Percentiles rank a stretch among this genome's conserved stretches.
Conservation (phyloP, 2,329 filamentous ascomycete genomes). For the Samsoniella hepiali region DNA sequence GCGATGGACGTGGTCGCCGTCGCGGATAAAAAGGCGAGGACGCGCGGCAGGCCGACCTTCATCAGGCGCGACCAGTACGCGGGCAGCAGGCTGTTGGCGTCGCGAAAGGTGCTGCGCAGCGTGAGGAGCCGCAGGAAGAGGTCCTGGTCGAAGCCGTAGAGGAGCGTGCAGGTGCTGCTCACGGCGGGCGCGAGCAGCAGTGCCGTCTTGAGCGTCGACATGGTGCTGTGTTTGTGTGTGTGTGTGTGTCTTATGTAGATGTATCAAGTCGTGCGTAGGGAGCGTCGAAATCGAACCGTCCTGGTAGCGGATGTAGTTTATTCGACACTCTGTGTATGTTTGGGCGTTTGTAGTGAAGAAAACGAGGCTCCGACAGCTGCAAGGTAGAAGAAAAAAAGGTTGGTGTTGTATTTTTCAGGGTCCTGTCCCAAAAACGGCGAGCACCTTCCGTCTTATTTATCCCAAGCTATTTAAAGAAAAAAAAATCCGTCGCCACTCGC, state of each 20-base stretch:
- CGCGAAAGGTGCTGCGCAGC: constrained; percentile 26
- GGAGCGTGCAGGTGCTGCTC: constrained; percentile 45
- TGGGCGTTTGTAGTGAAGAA: not conserved
- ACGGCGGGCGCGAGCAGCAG: constrained; percentile 45
- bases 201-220: constrained; percentile 20
- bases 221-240: not conserved
- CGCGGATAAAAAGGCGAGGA: constrained; percentile 33
- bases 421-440: not conserved
- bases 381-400: not conserved
- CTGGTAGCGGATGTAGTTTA: too few relatives aligned
- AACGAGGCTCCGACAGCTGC: not conserved
- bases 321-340: too few relatives aligned
- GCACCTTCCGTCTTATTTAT: not conserved
- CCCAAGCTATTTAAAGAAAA: not conserved
- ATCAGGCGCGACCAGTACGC: constrained; percentile 43
- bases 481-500: not conserved
- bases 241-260: not conserved
- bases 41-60: constrained; percentile 31
- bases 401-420: not conserved
- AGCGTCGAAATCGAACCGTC: not conserved
- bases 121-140: constrained; percentile 40
- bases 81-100: constrained; percentile 38
- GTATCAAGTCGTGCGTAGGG: not conserved
- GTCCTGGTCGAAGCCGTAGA: constrained; percentile 44
- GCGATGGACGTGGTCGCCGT: constrained; percentile 33